Conservation (phyloP, 1,284 basidiomycete genomes). For the Cryptococcus sp. region DNA sequence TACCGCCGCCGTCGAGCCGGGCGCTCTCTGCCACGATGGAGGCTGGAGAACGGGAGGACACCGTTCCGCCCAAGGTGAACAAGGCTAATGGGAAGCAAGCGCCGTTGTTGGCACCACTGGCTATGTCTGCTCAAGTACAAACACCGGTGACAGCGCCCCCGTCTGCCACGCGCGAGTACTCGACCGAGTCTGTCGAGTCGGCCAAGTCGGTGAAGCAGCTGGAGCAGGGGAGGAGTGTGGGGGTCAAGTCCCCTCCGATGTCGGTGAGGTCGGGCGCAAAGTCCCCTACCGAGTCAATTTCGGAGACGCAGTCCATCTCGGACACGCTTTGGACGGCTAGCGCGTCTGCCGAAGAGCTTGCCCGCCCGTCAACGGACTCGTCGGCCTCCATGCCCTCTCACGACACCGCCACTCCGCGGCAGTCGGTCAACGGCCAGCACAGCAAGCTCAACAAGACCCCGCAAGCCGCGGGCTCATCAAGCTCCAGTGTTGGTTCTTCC, state of each 20-base stretch:
- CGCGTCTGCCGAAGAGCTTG: neutral
- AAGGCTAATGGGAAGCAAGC: too few relatives aligned
- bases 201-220: too few relatives aligned
- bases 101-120: neutral
- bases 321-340: neutral
- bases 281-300: neutral
- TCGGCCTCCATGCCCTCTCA: neutral
- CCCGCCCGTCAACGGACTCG: neutral
- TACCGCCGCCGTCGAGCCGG: conserved; percentile 22
- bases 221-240: too few relatives aligned
- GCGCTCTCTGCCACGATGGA: conserved; percentile 20
- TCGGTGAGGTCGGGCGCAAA: too few relatives aligned
- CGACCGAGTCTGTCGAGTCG: neutral
- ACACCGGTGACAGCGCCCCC: neutral
- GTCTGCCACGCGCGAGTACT: neutral
- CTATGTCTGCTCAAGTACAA: too few relatives aligned
- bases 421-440: neutral
- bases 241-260: too few relatives aligned
- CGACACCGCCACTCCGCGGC: neutral
- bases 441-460: neutral
- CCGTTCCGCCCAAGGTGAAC: neutral
- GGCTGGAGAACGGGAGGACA: conserved; percentile 3
- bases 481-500: neutral
- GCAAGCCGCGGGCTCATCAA: neutral
- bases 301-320: neutral